Conservation (phyloP, 805 yeast genomes). For the Ogataea chonburiensis region DNA sequence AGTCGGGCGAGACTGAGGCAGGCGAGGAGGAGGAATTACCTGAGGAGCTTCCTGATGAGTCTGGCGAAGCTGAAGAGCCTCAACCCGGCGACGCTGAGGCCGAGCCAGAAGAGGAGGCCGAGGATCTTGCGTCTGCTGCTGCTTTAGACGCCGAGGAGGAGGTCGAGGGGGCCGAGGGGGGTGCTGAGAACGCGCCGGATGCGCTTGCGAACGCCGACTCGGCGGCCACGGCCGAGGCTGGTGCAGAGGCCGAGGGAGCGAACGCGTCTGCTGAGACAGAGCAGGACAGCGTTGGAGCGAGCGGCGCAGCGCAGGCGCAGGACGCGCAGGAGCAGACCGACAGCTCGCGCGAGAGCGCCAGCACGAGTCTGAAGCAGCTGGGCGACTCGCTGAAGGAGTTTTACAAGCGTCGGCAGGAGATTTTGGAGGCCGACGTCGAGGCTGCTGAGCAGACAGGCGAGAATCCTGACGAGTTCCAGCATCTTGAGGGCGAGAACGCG, state of each 20-base stretch:
- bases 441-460: constrained; percentile 58
- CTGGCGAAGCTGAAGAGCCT: constrained; percentile 18
- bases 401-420: constrained; percentile 87
- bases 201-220: constrained; percentile 34
- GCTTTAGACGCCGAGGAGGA: constrained; percentile 35
- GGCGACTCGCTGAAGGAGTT: constrained; percentile 92
- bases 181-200: constrained; percentile 35
- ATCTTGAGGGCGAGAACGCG: constrained; percentile 75
- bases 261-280: constrained; percentile 37
- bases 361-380: constrained; percentile 77
- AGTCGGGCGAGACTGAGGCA: constrained; percentile 30
- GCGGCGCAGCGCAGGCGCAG: constrained; percentile 44
- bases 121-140: constrained; percentile 20
- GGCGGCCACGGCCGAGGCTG: constrained; percentile 35
- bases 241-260: constrained; percentile 38
- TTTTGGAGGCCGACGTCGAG: constrained; percentile 64
- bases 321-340: constrained; percentile 45
- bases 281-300: constrained; percentile 65
- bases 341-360: constrained; percentile 62
- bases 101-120: constrained; percentile 32
- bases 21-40: constrained; percentile 18
- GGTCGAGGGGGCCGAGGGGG: constrained; percentile 32
- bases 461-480: constrained; percentile 84
- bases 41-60: constrained; percentile 29
- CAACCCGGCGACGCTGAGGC: constrained; percentile 31